Evolutionary conservation across 306 rosid genomes (phyloP).

Genomic region (Inga leiocalycina): DNA sequence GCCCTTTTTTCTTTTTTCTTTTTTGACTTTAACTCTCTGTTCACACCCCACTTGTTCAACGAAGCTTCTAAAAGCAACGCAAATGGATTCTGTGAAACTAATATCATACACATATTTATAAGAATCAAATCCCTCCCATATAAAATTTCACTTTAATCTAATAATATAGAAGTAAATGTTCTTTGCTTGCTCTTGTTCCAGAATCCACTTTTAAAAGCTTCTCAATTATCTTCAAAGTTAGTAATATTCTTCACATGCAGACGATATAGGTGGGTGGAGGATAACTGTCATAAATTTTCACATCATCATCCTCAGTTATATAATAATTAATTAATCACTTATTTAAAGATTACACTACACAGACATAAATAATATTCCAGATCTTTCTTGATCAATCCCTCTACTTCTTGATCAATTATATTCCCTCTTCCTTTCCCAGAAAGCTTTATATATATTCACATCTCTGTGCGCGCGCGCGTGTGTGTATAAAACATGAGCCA

Average conservation of each 20-base stretch:
- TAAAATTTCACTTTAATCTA: not conserved
- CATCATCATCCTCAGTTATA: not conserved
- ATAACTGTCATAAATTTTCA: slow-evolving; percentile 33
- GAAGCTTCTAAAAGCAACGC: slow-evolving; percentile 10
- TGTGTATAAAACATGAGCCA: not conserved
- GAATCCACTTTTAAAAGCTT: slow-evolving; percentile 27
- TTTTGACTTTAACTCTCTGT: slow-evolving; percentile 13
- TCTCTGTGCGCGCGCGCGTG: not conserved
- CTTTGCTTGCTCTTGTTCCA: not conserved
- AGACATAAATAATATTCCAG: not conserved
- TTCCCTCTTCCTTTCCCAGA: slow-evolving; percentile 27
- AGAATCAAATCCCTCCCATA: not conserved
- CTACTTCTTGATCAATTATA: slow-evolving; percentile 19
- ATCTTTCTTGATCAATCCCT: slow-evolving; percentile 42
- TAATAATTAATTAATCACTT: not conserved
- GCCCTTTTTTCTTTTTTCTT: slow-evolving; percentile 7
- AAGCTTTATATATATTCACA: not conserved
- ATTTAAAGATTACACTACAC: not conserved
- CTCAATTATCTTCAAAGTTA: slow-evolving; percentile 11
- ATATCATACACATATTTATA: not conserved
- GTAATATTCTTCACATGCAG: not conserved
- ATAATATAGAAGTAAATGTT: not conserved
- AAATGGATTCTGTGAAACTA: not conserved
- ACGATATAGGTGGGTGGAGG: slow-evolving; percentile 13
- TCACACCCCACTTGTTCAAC: slow-evolving; percentile 4